Evolutionary conservation across 1,284 basidiomycete genomes (phyloP).

Genomic region (Boletus sp.): DNA sequence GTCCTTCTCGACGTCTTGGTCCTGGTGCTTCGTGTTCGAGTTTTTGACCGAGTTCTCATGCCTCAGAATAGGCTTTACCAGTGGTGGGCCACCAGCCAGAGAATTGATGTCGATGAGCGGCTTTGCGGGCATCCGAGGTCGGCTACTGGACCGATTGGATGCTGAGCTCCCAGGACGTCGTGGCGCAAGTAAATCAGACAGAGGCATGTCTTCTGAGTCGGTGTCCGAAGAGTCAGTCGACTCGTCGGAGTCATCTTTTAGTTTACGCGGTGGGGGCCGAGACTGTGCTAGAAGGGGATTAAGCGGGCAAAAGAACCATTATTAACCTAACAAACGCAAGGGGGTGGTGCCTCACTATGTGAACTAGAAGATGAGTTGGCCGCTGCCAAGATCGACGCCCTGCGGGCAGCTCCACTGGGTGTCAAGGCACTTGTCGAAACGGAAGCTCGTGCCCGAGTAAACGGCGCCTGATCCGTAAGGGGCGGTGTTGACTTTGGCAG

Average conservation of each 20-base stretch:
- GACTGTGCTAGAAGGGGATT: constrained; percentile 11
- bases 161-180: constrained; percentile 42
- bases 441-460: constrained; percentile 25
- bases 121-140: constrained; percentile 35
- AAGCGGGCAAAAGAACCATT: not conserved
- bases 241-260: constrained; percentile 17
- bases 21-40: constrained; percentile 13
- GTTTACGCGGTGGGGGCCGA: constrained; percentile 3
- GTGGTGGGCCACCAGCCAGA: constrained; percentile 29
- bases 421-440: constrained; percentile 41
- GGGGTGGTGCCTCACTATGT: constrained; percentile 15
- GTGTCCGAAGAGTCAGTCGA: constrained; percentile 24
- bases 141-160: constrained; percentile 35
- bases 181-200: constrained; percentile 39
- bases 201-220: constrained; percentile 43
- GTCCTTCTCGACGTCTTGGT: constrained; percentile 26
- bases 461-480: constrained; percentile 9
- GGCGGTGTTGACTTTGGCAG: constrained; percentile 6
- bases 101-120: constrained; percentile 51
- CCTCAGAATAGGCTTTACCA: constrained; percentile 28
- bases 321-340: not conserved
- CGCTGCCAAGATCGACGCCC: constrained; percentile 33
- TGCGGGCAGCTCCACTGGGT: constrained; percentile 36
- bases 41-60: constrained; percentile 29
- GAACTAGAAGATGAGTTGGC: constrained; percentile 17